Conservation (phyloP, 2,329 filamentous ascomycete genomes). For the Fusarium irregulare region DNA sequence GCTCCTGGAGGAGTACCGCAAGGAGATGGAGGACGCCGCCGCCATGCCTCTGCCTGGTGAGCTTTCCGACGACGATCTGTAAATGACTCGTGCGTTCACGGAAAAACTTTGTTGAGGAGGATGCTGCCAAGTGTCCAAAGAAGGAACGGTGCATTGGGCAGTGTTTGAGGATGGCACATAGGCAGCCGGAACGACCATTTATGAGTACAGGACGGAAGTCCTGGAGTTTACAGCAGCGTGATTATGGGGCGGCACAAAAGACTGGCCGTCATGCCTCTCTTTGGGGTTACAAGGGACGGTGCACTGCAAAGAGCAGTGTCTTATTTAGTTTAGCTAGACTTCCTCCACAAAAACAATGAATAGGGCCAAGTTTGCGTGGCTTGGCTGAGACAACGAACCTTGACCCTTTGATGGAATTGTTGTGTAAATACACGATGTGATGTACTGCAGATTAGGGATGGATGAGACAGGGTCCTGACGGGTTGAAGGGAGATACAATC, state of each 20-base stretch:
- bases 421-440: background rate
- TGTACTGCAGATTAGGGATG: background rate
- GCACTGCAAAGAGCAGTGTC: constrained; percentile 49
- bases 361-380: constrained; percentile 47
- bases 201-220: constrained; percentile 51
- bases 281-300: constrained; percentile 48
- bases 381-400: constrained; percentile 42
- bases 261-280: constrained; percentile 47
- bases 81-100: constrained; percentile 53
- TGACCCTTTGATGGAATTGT: constrained; percentile 17
- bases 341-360: constrained; percentile 47
- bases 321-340: constrained; percentile 53
- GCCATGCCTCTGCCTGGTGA: constrained; percentile 91
- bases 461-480: background rate
- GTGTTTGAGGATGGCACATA: constrained; percentile 48
- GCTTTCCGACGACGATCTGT: constrained; percentile 80
- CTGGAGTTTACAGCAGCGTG: constrained; percentile 53
- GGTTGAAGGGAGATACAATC: background rate
- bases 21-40: constrained; percentile 88
- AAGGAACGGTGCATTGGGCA: constrained; percentile 40
- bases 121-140: constrained; percentile 40
- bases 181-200: constrained; percentile 53
- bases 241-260: constrained; percentile 49
- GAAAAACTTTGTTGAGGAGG: constrained; percentile 48
- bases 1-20: constrained; percentile 82